phyloP scores from a whole-genome alignment of 495 filamentous ascomycete genomes.

The Stereocaulon alpinum region DNA sequence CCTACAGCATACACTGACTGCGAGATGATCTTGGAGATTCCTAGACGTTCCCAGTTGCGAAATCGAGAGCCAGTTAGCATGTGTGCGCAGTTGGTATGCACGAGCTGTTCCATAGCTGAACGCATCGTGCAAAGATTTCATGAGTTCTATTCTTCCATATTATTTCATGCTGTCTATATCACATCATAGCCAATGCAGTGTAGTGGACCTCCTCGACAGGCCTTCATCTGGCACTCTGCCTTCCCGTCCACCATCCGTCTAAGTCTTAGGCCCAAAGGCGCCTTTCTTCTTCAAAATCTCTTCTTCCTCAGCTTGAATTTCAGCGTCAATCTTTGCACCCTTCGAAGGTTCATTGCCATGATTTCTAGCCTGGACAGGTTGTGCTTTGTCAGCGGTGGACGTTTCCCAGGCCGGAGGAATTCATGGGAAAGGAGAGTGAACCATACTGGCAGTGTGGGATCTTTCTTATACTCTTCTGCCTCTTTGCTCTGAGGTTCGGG shows the following conservation, averaged over 20 bases:
- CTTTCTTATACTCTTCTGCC: constrained; percentile 47
- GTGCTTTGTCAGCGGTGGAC: not conserved
- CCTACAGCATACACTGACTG: no score
- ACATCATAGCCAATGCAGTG: not conserved
- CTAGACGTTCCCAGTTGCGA: no score
- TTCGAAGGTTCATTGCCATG: constrained; percentile 63
- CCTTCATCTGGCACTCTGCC: not conserved
- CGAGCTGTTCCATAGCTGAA: not conserved
- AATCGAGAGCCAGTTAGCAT: no score
- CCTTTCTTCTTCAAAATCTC: constrained; percentile 53
- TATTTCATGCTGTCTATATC: not conserved
- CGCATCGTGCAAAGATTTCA: not conserved
- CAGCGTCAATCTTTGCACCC: constrained; percentile 61
- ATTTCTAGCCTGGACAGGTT: constrained; percentile 43
- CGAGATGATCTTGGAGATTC: no score
- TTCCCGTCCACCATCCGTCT: not conserved
- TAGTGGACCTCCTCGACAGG: no score
- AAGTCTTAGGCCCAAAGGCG: constrained; percentile 22
- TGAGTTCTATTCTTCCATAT: not conserved
- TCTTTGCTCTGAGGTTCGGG: constrained; percentile 36
- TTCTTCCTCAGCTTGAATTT: constrained; percentile 61
- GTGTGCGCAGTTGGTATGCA: no score
- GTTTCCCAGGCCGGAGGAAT: not conserved
- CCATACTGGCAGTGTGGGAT: constrained; percentile 59
- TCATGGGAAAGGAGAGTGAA: not conserved